Evolutionary conservation across 805 yeast genomes (phyloP).

Genomic region (Candida chilensis): DNA sequence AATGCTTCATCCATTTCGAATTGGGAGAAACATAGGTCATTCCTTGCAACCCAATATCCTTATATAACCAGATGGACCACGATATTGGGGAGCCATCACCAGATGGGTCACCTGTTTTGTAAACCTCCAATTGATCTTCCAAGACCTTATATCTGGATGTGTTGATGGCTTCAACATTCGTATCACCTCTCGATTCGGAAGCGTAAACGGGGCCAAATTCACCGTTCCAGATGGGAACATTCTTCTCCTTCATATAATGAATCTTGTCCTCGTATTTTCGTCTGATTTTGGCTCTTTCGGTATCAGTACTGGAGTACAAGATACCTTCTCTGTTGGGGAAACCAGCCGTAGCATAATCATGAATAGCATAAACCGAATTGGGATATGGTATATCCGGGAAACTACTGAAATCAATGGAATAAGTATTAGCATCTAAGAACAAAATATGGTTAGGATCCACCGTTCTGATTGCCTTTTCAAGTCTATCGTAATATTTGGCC

Average conservation of each 20-base stretch:
- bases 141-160: constrained; percentile 19
- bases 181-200: constrained; percentile 19
- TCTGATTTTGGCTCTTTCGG: constrained; percentile 14
- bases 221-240: constrained; percentile 29
- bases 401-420: constrained; percentile 26
- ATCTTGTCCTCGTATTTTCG: constrained; percentile 20
- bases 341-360: constrained; percentile 20
- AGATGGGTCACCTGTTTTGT: constrained; percentile 22
- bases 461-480: constrained; percentile 15
- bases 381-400: constrained; percentile 16
- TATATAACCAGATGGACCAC: constrained; percentile 29
- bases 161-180: constrained; percentile 15
- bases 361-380: constrained; percentile 25
- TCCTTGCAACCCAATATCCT: constrained; percentile 28
- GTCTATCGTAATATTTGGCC: constrained; percentile 13
- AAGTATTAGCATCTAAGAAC: constrained; percentile 24
- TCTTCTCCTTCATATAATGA: constrained; percentile 17
- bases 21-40: constrained; percentile 21
- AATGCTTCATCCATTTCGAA: constrained; percentile 18
- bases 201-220: constrained; percentile 32
- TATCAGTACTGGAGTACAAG: constrained; percentile 15
- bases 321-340: constrained; percentile 18
- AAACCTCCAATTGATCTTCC: constrained; percentile 21
- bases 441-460: constrained; percentile 23
- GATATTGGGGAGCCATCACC: constrained; percentile 22